These are phyloP conservation scores for Cutaneotrichosporon mucoides DNA, from an alignment of 1,284 basidiomycete species.

Conservation along the genomic window DNA sequence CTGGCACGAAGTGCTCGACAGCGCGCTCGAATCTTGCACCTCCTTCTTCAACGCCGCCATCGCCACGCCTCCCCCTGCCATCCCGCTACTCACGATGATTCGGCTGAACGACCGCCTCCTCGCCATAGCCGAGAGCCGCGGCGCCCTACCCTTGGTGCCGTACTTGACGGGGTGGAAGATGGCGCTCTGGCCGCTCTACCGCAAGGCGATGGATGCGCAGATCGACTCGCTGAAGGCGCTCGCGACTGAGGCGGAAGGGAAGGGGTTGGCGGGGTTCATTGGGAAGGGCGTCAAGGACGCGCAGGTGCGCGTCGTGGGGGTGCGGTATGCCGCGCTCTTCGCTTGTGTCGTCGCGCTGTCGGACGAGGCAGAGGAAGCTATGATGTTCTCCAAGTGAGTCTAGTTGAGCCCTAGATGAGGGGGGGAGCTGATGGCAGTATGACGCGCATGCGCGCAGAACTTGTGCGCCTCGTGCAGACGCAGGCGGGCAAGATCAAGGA, in stretches of 20 bases:
- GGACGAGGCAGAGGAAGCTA: constrained; percentile 78
- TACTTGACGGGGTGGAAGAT: constrained; percentile 74
- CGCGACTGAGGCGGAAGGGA: constrained; percentile 62
- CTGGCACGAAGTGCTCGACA: constrained; percentile 89
- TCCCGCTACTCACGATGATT: constrained; percentile 80
- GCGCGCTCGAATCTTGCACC: constrained; percentile 75
- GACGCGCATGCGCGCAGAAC: constrained; percentile 75
- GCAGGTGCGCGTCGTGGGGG: constrained; percentile 58
- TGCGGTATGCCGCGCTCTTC: constrained; percentile 71
- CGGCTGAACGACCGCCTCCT: constrained; percentile 75
- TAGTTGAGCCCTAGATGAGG: too few species aligned
- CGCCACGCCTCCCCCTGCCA: constrained; percentile 59
- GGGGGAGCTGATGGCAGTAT: constrained; percentile 59
- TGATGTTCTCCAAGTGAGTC: constrained; percentile 83
- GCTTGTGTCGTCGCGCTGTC: constrained; percentile 73
- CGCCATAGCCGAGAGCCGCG: constrained; percentile 65
- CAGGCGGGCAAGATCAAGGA: constrained; percentile 66
- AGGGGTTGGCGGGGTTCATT: constrained; percentile 51
- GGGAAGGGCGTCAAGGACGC: constrained; percentile 64
- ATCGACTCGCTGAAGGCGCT: constrained; percentile 73
- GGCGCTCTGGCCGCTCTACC: constrained; percentile 84
- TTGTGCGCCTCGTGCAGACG: constrained; percentile 69
- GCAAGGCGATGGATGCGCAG: constrained; percentile 79
- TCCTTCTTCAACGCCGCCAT: constrained; percentile 29
- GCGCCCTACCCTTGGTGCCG: constrained; percentile 69